A percentile compares a stretch with the other conserved stretches of the same genome.
phyloP scores from a whole-genome alignment of 2,329 filamentous ascomycete genomes.

The Aspergillus versicolor region DNA sequence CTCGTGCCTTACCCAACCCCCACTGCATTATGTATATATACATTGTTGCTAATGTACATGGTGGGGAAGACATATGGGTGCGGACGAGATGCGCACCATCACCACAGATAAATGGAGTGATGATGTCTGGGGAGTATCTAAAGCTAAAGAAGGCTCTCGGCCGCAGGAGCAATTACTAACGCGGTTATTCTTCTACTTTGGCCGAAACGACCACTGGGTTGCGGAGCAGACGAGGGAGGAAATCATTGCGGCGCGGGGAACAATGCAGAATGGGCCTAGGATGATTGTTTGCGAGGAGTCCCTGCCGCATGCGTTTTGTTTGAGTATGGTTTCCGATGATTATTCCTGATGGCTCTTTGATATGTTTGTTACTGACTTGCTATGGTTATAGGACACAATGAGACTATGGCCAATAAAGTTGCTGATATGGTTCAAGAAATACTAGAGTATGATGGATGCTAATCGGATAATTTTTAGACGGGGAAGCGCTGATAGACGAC shows the following conservation, averaged over 20 bases:
- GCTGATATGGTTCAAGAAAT: conserved; percentile 46
- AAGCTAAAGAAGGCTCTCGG: neutral
- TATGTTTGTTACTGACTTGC: neutral
- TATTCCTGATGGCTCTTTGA: conserved; percentile 12
- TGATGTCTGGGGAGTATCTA: conserved; percentile 57
- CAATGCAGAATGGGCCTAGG: conserved; percentile 38
- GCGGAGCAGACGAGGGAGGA: conserved; percentile 57
- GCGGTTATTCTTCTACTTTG: conserved; percentile 60
- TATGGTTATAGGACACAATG: conserved; percentile 35
- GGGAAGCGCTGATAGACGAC: neutral
- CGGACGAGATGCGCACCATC: conserved; percentile 59
- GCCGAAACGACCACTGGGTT: conserved; percentile 61
- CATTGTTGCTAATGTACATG: neutral
- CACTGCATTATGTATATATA: neutral
- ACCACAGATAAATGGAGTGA: conserved; percentile 57
- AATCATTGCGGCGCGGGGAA: conserved; percentile 49
- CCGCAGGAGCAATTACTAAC: conserved; percentile 33
- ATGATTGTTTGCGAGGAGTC: conserved; percentile 58
- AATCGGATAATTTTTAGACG: neutral
- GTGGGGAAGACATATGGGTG: conserved; percentile 51
- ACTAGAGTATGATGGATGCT: neutral
- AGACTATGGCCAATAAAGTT: conserved; percentile 53
- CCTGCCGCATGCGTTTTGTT: conserved; percentile 61
- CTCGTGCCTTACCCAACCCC: too few relatives aligned
- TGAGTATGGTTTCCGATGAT: conserved; percentile 41